phyloP scores from a whole-genome alignment of 2,329 filamentous ascomycete species.

The Stachybotrys chartarum region DNA sequence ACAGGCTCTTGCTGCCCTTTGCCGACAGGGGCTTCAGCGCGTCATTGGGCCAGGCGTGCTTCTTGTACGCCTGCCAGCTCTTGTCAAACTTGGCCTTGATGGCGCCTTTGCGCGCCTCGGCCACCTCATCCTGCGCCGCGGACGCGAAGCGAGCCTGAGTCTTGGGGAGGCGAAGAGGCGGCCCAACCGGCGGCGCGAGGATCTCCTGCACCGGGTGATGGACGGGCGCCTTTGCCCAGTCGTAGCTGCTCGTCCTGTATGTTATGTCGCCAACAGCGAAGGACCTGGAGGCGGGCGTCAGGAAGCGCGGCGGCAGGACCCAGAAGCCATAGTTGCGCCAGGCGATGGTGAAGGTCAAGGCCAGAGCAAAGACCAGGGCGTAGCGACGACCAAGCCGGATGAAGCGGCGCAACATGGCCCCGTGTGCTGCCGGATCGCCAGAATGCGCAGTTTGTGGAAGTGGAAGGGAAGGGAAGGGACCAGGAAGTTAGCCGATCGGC shows the following conservation, averaged over 20 bases:
- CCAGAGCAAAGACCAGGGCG: background rate
- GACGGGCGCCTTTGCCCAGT: background rate
- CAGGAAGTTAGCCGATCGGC: no score
- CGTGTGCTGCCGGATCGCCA: no score
- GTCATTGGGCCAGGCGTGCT: conserved; percentile 45
- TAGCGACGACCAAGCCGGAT: background rate
- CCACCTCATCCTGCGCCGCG: conserved; percentile 1
- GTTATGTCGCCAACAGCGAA: background rate
- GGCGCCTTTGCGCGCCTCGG: conserved; percentile 24
- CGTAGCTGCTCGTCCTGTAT: background rate
- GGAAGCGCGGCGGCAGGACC: background rate
- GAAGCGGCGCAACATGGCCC: background rate
- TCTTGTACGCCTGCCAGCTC: conserved; percentile 44
- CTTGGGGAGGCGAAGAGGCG: background rate
- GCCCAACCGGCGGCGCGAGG: background rate
- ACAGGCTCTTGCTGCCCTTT: conserved; percentile 38
- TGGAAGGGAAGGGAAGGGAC: no score
- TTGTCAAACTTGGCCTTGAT: conserved; percentile 34
- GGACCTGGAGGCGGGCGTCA: background rate
- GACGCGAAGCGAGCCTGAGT: background rate
- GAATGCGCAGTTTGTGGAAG: no score
- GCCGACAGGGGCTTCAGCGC: conserved; percentile 44
- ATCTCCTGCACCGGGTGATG: background rate
- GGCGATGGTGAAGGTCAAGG: background rate
- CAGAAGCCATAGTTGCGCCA: background rate